These are phyloP conservation scores for Fusarium chaquense DNA, from an alignment of 2,329 filamentous ascomycete genomes.

Conservation along the genomic window DNA sequence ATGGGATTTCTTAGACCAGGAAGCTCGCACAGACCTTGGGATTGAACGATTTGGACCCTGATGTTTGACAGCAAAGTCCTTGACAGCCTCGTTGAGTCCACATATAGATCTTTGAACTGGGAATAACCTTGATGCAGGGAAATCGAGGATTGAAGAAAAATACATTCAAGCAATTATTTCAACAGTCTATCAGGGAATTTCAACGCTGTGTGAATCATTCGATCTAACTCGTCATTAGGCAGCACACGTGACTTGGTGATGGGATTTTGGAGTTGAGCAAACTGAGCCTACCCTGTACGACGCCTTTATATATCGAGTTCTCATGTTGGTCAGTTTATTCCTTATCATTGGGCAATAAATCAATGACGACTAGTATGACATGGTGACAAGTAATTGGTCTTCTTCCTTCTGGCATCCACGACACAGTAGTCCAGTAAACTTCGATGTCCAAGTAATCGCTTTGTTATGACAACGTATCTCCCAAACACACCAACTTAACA, in stretches of 20 bases:
- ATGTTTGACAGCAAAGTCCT: not conserved
- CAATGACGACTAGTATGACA: not conserved
- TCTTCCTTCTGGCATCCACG: too few relatives aligned
- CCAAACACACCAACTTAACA: not conserved
- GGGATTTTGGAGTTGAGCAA: not conserved
- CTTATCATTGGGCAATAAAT: too few relatives aligned
- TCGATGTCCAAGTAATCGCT: too few relatives aligned
- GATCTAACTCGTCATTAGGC: not conserved
- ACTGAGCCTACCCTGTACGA: not conserved
- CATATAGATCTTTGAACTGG: not conserved
- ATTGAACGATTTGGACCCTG: not conserved
- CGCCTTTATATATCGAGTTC: not conserved
- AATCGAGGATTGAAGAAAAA: not conserved
- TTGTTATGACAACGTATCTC: not conserved
- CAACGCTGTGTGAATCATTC: not conserved
- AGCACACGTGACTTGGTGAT: not conserved
- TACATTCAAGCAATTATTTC: not conserved
- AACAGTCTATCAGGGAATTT: not conserved
- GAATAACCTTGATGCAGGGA: not conserved
- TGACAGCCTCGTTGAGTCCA: not conserved
- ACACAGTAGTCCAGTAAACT: not conserved
- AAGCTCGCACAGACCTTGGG: not conserved
- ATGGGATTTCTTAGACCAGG: not conserved
- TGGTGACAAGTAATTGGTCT: not conserved
- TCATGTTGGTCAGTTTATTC: not conserved